Base-by-base conservation (phyloP, 1,139 yeast genomes). In the Blastobotrys apis region DNA sequence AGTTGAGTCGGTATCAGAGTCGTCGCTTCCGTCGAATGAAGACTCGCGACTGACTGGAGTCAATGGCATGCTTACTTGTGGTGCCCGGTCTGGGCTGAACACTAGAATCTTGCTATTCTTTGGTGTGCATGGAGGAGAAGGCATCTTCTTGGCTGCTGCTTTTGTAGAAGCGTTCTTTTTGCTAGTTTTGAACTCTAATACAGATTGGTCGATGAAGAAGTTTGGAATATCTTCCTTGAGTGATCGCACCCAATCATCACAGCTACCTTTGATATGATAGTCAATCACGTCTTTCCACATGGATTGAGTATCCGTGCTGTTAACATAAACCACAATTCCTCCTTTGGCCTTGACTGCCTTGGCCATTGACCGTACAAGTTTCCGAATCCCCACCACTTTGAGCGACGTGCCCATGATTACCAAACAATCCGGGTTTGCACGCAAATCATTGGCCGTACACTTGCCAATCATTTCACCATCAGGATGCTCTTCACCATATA, bases 401-500 rank as follows among this genome's bases (percentile, higher is more conserved):
- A 84, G 68, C 2, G 88, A 81, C 0, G 94, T 84, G 1, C 94
- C 94, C 69, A 81, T 79, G 16, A 84, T 80, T 21, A 84, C 65
- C 43, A 84, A 68, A 51, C 81, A 60, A 53, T 83, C 88, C 0
- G 92, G 88, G 45, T 68, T 71, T 5, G 65, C 58, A 48, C 65
- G 67, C 46, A 81, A 57, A 61, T 84, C 94, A 23, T 68, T 68
- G 43, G 69, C 68, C 26, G 81, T 67, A 13, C 83, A 81, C 44
- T 68, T 71, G 5, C 87, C 84, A 45, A 84, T 73, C 10, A 68
- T 65, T 45, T 82, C 88, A 3, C 84, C 77, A 50, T 78, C 77
- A 1, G 92, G 90, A 58, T 84, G 94, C 57, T 82, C 77, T 57
- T 84, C 94, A 3, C 92, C 92, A 56, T 84, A 84, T 32, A 84